Evolutionary conservation across 345 rosid species (phyloP).

Genomic region (Salix purpurea): DNA sequence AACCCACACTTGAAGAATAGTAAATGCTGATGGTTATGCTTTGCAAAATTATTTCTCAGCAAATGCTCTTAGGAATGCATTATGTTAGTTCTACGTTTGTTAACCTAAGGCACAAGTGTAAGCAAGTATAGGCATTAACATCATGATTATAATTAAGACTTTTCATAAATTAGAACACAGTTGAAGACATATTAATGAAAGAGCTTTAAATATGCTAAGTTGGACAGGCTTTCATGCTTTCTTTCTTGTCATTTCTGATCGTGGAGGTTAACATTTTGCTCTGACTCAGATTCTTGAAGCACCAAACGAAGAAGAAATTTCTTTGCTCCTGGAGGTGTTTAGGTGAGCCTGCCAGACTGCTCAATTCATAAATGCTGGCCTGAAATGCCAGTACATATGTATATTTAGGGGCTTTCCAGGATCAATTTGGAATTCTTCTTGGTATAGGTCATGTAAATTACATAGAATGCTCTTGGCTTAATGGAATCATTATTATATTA

Average conservation of each 20-base stretch:
- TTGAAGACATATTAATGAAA: background rate
- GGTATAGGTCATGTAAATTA: conserved; percentile 5
- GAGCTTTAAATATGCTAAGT: background rate
- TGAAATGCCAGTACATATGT: background rate
- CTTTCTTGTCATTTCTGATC: conserved; percentile 14
- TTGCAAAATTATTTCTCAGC: conserved; percentile 3
- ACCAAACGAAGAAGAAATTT: conserved; percentile 83
- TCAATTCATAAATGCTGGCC: conserved; percentile 9
- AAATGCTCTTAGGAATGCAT: background rate
- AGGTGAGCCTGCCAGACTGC: conserved; percentile 46
- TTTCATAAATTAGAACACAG: background rate
- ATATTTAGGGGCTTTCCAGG: background rate
- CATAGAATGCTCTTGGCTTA: background rate
- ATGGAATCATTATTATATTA: background rate
- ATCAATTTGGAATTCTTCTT: background rate
- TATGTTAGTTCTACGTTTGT: background rate
- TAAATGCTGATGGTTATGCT: background rate
- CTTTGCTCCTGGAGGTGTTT: conserved; percentile 78
- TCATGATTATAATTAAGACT: background rate
- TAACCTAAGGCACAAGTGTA: background rate
- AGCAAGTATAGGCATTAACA: background rate
- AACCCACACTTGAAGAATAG: background rate
- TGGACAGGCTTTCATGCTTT: background rate
- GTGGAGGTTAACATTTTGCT: conserved; percentile 22
- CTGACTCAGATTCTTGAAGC: conserved; percentile 87